Percentiles rank a stretch among this genome's conserved stretches.
Conservation (phyloP, 129 eudicot genomes). For the Centrapalus pauciflorus region DNA sequence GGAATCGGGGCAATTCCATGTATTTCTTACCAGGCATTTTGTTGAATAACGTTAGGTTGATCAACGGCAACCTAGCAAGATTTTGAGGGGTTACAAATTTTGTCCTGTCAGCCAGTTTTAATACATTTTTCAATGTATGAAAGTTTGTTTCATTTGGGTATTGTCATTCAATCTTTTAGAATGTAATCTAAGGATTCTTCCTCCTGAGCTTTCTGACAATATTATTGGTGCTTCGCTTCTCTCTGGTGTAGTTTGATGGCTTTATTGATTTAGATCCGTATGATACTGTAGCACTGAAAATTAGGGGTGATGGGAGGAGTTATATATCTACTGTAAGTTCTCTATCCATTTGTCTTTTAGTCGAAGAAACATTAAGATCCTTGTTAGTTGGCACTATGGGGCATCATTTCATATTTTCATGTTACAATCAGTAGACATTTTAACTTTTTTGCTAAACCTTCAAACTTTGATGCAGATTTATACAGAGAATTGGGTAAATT, state of each 20-base stretch:
- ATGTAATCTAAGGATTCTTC: not conserved
- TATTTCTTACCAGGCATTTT: not conserved
- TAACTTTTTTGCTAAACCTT: not conserved
- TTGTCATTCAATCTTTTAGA: not conserved
- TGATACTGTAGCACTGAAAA: constrained; percentile 78
- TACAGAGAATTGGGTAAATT: constrained; percentile 97
- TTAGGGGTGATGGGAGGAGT: constrained; percentile 96
- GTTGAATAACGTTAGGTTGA: not conserved
- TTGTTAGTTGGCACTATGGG: not conserved
- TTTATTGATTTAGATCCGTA: constrained; percentile 89
- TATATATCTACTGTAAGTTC: constrained; percentile 89
- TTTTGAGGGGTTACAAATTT: not conserved
- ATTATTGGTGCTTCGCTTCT: not conserved
- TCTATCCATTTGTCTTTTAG: not conserved
- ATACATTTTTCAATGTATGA: not conserved
- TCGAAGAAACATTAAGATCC: not conserved
- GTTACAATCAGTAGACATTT: not conserved
- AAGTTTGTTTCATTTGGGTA: not conserved
- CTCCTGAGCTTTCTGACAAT: not conserved
- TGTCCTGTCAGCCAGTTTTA: not conserved
- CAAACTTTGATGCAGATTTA: constrained; percentile 54
- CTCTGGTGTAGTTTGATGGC: constrained; percentile 81
- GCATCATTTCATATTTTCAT: not conserved
- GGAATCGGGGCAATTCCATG: not conserved
- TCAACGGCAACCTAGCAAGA: not conserved